Conservation (phyloP, 2,329 filamentous ascomycete species). For the Penicillium sp. region DNA sequence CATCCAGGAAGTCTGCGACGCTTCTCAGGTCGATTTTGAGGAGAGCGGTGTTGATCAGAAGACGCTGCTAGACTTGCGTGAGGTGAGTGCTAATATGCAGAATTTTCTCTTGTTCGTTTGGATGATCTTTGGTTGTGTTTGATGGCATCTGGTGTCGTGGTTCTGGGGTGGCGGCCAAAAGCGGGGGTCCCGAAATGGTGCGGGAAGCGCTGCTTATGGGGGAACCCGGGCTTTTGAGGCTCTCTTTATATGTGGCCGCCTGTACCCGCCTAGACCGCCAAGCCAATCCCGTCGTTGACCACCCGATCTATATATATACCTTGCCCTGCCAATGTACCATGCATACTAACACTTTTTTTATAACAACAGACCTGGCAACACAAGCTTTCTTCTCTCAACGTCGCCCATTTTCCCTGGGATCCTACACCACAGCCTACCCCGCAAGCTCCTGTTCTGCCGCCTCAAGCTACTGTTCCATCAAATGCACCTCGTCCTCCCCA, state of each 20-base stretch:
- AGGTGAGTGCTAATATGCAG: conserved; percentile 61
- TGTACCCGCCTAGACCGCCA: conserved; percentile 31
- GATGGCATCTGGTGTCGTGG: conserved; percentile 12
- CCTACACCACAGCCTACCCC: conserved; percentile 66
- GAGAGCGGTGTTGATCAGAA: conserved; percentile 88
- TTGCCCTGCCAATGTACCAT: not conserved
- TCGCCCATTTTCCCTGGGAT: conserved; percentile 94
- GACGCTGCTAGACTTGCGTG: conserved; percentile 81
- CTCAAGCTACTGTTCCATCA: conserved; percentile 42
- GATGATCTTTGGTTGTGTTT: not conserved
- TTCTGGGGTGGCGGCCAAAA: conserved; percentile 40
- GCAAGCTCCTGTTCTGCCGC: conserved; percentile 38
- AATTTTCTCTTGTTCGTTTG: conserved; percentile 8
- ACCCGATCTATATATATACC: not conserved
- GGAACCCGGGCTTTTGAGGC: conserved; percentile 41
- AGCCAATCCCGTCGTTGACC: conserved; percentile 10
- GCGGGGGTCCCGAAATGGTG: conserved; percentile 32
- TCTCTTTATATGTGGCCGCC: conserved; percentile 41
- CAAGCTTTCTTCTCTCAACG: conserved; percentile 79
- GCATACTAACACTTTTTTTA: conserved; percentile 4
- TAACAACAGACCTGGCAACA: conserved; percentile 80
- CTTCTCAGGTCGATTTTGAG: conserved; percentile 92
- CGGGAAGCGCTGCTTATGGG: conserved; percentile 40
- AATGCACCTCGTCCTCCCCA: conserved; percentile 44
- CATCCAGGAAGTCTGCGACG: conserved; percentile 87